Evolutionary conservation across 306 rosid genomes (phyloP), one percentile per base, ranked within the genome.

Genomic region (Malus orientalis): DNA sequence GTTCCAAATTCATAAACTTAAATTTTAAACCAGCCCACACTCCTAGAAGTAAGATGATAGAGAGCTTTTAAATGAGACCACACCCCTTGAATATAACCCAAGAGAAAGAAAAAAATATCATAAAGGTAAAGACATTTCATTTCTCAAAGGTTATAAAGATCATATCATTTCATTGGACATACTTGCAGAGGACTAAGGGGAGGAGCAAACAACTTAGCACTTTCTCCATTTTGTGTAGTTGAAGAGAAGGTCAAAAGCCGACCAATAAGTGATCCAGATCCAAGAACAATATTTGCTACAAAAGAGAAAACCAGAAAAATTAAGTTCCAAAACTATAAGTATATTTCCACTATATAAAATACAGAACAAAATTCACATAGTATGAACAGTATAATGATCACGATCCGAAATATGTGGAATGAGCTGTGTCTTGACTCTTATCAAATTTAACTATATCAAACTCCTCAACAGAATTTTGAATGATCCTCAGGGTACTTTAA

Each of bases 121-220:
- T 67, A 66, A 49, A 49, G 73, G 47, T 38, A 73, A 70, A 73
- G 9, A 42, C 66, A 63, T 76, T 67, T 60, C 74, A 74, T 18
- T 40, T 15, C 55, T 49, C 20, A 49, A 32, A 63, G 72, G 59
- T 70, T 76, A 53, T 63, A 44, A 74, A 78, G 59, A 74, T 82
- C 78, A 62, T 70, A 75, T 30, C 59, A 30, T 45, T 20, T 63
- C 73, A 60, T 12, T 30, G 49, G 71, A 84, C 75, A 78, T 87
- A 95, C 99, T 96, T 90, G 97, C 76, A 90, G 69, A 67, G 84
- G 89, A 79, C 88, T 88, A 76, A 89, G 90, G 64, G 96, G 47
- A 51, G 87, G 78, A 82, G 85, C 74, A 71, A 78, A 70, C 78
- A 84, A 67, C 82, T 81, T 77, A 77, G 79, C 75, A 62, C 33